Percentiles rank a stretch among this genome's conserved stretches.
These are phyloP conservation scores for Penicillium sp. DNA, from an alignment of 2,329 filamentous ascomycete species.

Conservation along the genomic window DNA sequence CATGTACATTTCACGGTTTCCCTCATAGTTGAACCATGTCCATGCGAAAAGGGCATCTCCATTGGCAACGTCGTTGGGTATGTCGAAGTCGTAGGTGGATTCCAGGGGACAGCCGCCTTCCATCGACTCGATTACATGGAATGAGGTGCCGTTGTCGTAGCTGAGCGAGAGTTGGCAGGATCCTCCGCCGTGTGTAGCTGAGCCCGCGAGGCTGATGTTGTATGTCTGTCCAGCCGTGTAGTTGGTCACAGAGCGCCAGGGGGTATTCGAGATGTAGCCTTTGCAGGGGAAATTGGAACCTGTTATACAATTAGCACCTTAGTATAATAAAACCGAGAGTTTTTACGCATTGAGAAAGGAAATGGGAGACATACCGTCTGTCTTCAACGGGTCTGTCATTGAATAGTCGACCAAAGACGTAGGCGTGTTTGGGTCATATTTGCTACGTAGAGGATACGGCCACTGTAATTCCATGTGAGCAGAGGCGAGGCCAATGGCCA, in stretches of 20 bases:
- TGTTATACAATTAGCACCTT: no score
- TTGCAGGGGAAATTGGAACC: slow-evolving; percentile 75
- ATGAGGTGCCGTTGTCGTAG: slow-evolving; percentile 66
- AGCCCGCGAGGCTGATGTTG: slow-evolving; percentile 61
- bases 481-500: not conserved
- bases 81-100: slow-evolving; percentile 59
- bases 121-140: slow-evolving; percentile 64
- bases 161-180: slow-evolving; percentile 73
- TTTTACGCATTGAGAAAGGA: not conserved
- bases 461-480: slow-evolving; percentile 56
- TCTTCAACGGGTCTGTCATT: slow-evolving; percentile 63
- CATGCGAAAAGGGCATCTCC: slow-evolving; percentile 65
- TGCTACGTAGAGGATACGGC: slow-evolving; percentile 52
- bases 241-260: slow-evolving; percentile 52
- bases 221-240: slow-evolving; percentile 62
- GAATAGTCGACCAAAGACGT: slow-evolving; percentile 60
- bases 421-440: slow-evolving; percentile 42
- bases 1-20: slow-evolving; percentile 84
- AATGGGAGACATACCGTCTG: slow-evolving; percentile 4
- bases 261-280: slow-evolving; percentile 54
- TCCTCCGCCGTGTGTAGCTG: slow-evolving; percentile 63
- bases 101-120: slow-evolving; percentile 53
- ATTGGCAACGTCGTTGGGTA: slow-evolving; percentile 60
- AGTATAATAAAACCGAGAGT: no score
- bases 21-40: slow-evolving; percentile 72